phyloP scores from a whole-genome alignment of 352 stramenopile species.

The Globisporangium camurandrum region DNA sequence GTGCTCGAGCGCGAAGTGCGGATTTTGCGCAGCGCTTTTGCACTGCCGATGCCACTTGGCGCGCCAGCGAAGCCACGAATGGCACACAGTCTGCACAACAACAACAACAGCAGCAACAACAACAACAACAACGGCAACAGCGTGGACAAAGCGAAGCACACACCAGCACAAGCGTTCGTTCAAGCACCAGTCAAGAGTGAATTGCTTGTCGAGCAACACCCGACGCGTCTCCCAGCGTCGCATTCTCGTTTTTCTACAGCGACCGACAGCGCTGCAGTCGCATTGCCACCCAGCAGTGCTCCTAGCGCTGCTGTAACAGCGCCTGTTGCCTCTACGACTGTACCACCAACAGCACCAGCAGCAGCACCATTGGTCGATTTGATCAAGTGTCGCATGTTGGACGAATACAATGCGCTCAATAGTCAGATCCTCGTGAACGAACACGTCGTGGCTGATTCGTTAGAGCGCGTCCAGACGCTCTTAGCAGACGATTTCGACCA shows the following conservation, averaged over 20 bases:
- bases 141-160: not conserved
- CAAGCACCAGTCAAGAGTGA: too few species aligned
- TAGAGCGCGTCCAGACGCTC: slow-evolving; percentile 15
- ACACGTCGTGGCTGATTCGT: slow-evolving; percentile 20
- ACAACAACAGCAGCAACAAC: not conserved
- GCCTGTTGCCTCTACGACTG: too few species aligned
- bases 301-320: too few species aligned
- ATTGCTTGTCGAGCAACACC: too few species aligned
- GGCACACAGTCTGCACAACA: not conserved
- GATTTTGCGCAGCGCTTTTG: not conserved
- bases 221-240: too few species aligned
- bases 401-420: slow-evolving; percentile 29
- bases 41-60: not conserved
- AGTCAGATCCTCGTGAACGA: slow-evolving; percentile 37
- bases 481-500: slow-evolving; percentile 17
- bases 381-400: slow-evolving; percentile 9
- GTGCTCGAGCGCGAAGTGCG: slow-evolving; percentile 6
- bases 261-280: not conserved
- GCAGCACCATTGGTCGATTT: slow-evolving; percentile 5
- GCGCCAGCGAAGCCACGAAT: not conserved
- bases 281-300: not conserved
- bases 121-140: not conserved
- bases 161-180: not conserved
- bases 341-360: not conserved
- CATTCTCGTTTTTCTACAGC: too few species aligned